Evolutionary conservation across 352 stramenopile species (phyloP), one percentile per base, ranked within the genome.

Genomic region (Pythium utonaiense): DNA sequence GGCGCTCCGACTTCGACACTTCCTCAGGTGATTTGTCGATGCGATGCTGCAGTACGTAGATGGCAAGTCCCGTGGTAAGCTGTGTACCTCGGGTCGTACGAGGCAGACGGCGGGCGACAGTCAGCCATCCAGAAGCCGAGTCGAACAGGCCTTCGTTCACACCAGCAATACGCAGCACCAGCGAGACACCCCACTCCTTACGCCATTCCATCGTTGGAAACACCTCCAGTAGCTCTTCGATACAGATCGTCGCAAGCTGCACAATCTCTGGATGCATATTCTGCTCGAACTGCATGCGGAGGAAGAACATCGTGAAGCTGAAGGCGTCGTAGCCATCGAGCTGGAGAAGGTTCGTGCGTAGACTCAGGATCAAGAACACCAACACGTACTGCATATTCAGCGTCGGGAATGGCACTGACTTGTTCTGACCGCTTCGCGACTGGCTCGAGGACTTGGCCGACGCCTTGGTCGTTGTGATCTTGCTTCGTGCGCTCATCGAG

Each of bases 241-340:
- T 83, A 52, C 82, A 91, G 13, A 89, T 82, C 2, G 81, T 88
- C 19, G 80, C 80, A 31, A 94, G 71, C 24, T 92, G 77, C 13
- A 91, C 74, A 58, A 94, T 86, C 60, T 84, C 75, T 4, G 82
- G 77, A 52, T 91, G 80, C 57, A 94, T 82, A 30, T 79, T 60
- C 6, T 71, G 67, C 47, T 94, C 84, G 36, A 94, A 94, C 54
- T 94, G 84, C 80, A 94, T 92, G 17, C 83, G 82, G 44, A 94
- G 54, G 55, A 94, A 91, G 45, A 94, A 94, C 73, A 92, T 90
- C 9, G 79, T 90, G 60, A 89, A 90, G 64, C 80, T 89, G 66
- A 91, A 91, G 10, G 81, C 77, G 49, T 94, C 84, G 60, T 91
- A 91, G 10, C 77, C 77, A 45, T 89, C 76, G 25, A 89, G 64